Percentiles rank a stretch among this genome's conserved stretches.
phyloP scores from a whole-genome alignment of 1,284 basidiomycete species.

The Tetrapyrgos nigripes region DNA sequence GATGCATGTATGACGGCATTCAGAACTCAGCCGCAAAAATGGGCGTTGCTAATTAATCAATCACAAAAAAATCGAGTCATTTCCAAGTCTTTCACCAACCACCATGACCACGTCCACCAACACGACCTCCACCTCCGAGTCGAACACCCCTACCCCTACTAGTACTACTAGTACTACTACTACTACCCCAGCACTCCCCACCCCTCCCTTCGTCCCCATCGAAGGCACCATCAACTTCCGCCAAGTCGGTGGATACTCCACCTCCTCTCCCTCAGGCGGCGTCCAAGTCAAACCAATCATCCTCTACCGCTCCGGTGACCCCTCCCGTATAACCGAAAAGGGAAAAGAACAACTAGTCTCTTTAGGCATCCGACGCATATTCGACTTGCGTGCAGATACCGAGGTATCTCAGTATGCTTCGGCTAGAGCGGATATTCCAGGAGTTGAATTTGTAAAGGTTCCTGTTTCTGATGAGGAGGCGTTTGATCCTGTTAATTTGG shows the following conservation, averaged over 20 bases:
- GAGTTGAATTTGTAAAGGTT: constrained; percentile 36
- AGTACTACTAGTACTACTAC: background rate
- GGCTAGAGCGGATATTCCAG: constrained; percentile 33
- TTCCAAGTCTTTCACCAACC: too few species aligned
- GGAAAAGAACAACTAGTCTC: constrained; percentile 42
- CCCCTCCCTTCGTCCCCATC: constrained; percentile 45
- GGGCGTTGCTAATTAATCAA: too few species aligned
- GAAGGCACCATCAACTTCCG: constrained; percentile 50
- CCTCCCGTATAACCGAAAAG: constrained; percentile 39
- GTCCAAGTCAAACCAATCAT: constrained; percentile 34
- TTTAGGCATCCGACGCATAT: constrained; percentile 44
- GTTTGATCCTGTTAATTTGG: constrained; percentile 38
- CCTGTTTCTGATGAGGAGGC: constrained; percentile 34
- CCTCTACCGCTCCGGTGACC: constrained; percentile 49
- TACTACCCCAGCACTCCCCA: constrained; percentile 6
- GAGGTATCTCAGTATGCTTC: constrained; percentile 43
- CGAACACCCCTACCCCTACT: background rate
- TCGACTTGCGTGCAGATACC: constrained; percentile 46
- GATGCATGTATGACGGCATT: too few species aligned
- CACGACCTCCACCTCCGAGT: too few species aligned
- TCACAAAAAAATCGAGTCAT: too few species aligned
- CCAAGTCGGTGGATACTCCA: constrained; percentile 38
- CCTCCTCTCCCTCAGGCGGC: constrained; percentile 5
- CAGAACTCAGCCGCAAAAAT: too few species aligned
- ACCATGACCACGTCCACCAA: too few species aligned